Conservation (phyloP, 164 flowering plant species). For the Taxillus chinensis region DNA sequence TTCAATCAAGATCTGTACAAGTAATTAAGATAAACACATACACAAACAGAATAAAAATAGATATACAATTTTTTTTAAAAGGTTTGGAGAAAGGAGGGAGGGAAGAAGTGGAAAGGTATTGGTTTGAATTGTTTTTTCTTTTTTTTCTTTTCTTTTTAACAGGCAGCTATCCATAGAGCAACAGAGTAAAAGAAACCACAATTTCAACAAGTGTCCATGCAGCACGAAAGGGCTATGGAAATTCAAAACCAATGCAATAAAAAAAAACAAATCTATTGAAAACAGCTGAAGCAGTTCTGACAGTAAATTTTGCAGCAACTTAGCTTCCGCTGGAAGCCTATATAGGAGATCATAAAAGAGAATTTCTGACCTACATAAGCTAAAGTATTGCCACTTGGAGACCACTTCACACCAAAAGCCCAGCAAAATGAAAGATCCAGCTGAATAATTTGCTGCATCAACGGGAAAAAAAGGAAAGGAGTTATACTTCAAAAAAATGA, state of each 20-base stretch:
- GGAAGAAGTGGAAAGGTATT: not conserved
- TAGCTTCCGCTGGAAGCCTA: not conserved
- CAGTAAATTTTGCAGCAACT: not conserved
- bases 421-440: conserved; percentile 95
- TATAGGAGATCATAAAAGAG: conserved; percentile 1
- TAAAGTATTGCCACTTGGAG: conserved; percentile 93
- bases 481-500: not conserved
- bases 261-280: not conserved
- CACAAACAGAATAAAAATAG: no score
- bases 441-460: conserved; percentile 89
- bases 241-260: not conserved
- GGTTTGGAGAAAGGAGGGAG: no score
- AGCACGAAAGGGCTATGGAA: not conserved
- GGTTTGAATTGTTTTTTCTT: no score
- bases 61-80: no score
- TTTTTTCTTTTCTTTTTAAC: not conserved
- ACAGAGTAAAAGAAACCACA: not conserved
- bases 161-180: not conserved
- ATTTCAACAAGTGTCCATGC: not conserved
- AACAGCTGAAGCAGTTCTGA: no score
- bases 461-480: conserved; percentile 6
- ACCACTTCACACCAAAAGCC: conserved; percentile 99
- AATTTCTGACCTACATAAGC: conserved; percentile 86
- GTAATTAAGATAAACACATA: no score
- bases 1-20: no score